Evolutionary conservation across 1,139 yeast species (phyloP).

Genomic region (Candida labiduridarum): DNA sequence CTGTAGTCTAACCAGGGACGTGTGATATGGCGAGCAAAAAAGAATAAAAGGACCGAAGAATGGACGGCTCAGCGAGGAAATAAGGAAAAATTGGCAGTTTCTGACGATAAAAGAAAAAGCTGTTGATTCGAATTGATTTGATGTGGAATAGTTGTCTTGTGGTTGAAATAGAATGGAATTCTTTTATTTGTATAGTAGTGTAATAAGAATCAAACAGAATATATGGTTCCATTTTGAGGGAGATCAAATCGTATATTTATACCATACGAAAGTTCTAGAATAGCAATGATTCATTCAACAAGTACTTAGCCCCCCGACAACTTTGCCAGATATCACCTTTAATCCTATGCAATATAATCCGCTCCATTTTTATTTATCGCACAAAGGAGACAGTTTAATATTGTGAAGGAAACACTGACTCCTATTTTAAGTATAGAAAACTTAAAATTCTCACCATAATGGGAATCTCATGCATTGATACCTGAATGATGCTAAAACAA

Average conservation of each 20-base stretch:
- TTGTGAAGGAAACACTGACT: not conserved
- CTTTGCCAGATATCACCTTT: too few relatives aligned
- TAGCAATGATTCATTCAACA: not conserved
- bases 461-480: not conserved
- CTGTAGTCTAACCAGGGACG: too few relatives aligned
- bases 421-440: not conserved
- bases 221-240: not conserved
- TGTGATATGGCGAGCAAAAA: too few relatives aligned
- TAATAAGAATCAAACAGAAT: not conserved
- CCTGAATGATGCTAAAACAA: not conserved
- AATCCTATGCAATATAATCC: not conserved
- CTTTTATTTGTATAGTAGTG: not conserved
- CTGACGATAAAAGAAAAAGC: not conserved
- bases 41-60: too few relatives aligned
- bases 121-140: not conserved
- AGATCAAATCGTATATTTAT: not conserved
- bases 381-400: not conserved
- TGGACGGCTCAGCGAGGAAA: too few relatives aligned
- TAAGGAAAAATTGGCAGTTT: not conserved
- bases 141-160: not conserved
- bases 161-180: not conserved
- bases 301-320: not conserved
- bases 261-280: conserved; percentile 8
- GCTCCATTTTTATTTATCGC: not conserved
- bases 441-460: not conserved